Evolutionary conservation across 2,329 filamentous ascomycete genomes (phyloP).

Genomic region (Emmonsiellopsis sp.): DNA sequence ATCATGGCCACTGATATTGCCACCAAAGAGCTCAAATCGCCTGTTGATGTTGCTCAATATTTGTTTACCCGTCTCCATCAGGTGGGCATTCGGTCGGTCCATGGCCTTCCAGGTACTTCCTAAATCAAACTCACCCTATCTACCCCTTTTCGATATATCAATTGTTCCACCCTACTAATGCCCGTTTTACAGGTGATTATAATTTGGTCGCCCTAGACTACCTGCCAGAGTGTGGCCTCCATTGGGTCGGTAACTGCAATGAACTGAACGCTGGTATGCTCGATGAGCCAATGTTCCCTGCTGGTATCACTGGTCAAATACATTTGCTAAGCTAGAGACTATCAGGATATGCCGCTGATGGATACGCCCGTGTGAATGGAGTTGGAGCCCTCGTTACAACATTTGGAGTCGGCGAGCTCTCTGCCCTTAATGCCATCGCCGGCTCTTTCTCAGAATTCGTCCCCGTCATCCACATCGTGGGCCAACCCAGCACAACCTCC

Average conservation of each 20-base stretch:
- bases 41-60: conserved; percentile 39
- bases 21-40: conserved; percentile 33
- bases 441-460: conserved; percentile 67
- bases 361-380: conserved; percentile 62
- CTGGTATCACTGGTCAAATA: too few relatives aligned
- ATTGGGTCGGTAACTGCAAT: conserved; percentile 60
- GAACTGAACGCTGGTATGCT: conserved; percentile 61
- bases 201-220: conserved; percentile 62
- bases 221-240: conserved; percentile 47
- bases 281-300: not conserved
- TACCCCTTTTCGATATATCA: conserved; percentile 1
- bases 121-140: conserved; percentile 16
- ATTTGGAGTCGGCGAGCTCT: conserved; percentile 61
- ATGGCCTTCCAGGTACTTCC: conserved; percentile 44
- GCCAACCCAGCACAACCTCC: conserved; percentile 37
- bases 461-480: conserved; percentile 54
- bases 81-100: conserved; percentile 39
- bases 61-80: conserved; percentile 41
- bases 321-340: too few relatives aligned
- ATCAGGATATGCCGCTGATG: conserved; percentile 62
- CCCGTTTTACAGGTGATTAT: conserved; percentile 44
- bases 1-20: conserved; percentile 33
- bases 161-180: not conserved
- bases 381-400: conserved; percentile 61
- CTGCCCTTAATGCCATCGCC: conserved; percentile 62